Evolutionary conservation across 176 grass and related monocot species (phyloP).

Genomic region (Poa pratensis): DNA sequence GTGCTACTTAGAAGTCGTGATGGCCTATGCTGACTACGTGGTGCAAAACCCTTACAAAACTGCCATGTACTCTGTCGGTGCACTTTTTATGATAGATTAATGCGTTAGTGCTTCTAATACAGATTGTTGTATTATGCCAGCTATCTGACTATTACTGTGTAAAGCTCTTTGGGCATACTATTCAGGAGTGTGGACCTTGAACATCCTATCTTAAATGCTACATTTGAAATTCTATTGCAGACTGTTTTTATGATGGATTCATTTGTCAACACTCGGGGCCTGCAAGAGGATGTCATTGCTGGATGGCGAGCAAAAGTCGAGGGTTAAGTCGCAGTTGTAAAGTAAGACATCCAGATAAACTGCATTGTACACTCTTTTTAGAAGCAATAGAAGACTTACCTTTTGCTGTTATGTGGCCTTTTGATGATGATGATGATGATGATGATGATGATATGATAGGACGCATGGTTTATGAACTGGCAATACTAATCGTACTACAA

Average conservation of each 20-base stretch:
- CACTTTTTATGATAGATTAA: background rate
- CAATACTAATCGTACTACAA: constrained; percentile 17
- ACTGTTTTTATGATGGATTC: constrained; percentile 85
- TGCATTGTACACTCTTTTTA: constrained; percentile 25
- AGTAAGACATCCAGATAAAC: constrained; percentile 42
- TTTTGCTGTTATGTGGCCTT: background rate
- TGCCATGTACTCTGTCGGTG: background rate
- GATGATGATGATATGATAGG: constrained; percentile 10
- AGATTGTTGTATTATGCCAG: background rate
- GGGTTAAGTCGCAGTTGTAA: constrained; percentile 53
- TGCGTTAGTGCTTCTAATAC: background rate
- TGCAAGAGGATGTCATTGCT: constrained; percentile 84
- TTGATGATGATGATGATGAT: too few species aligned
- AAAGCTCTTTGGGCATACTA: constrained; percentile 2
- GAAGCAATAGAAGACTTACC: constrained; percentile 21
- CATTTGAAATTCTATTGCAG: constrained; percentile 52
- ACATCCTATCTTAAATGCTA: constrained; percentile 23
- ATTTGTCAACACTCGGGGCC: constrained; percentile 79
- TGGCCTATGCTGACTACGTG: background rate
- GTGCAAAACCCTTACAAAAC: constrained; percentile 7
- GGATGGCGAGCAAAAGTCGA: constrained; percentile 95
- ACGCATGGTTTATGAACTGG: constrained; percentile 29
- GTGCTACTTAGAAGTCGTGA: background rate
- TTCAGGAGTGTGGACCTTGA: constrained; percentile 12
- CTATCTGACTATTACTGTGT: background rate